Evolutionary conservation across 208 protist species (phyloP).

Genomic region (Trypanosomatidae sp.): DNA sequence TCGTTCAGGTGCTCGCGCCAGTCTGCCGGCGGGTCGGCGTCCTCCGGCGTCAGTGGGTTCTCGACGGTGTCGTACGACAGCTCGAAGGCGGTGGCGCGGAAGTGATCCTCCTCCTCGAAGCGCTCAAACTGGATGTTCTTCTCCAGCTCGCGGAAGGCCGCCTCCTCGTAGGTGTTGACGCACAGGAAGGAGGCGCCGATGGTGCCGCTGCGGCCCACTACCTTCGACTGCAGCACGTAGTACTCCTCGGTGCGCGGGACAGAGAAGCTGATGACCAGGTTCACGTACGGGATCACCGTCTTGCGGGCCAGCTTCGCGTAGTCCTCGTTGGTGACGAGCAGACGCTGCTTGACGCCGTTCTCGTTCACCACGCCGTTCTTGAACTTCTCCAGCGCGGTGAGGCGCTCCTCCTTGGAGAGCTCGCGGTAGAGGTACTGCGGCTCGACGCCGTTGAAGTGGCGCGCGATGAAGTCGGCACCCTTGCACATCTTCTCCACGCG

Average conservation of each 20-base stretch:
- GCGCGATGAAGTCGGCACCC: slow-evolving; percentile 43
- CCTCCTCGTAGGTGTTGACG: slow-evolving; percentile 54
- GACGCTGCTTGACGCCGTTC: slow-evolving; percentile 79
- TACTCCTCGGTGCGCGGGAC: slow-evolving; percentile 83
- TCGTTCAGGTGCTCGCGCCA: slow-evolving; percentile 76
- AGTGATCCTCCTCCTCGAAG: slow-evolving; percentile 66
- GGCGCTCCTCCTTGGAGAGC: slow-evolving; percentile 76
- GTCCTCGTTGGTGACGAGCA: slow-evolving; percentile 90
- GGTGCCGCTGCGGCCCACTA: slow-evolving; percentile 76
- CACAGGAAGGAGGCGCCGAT: slow-evolving; percentile 83
- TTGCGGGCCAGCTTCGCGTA: slow-evolving; percentile 91
- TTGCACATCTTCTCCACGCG: slow-evolving; percentile 84
- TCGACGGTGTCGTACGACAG: slow-evolving; percentile 80
- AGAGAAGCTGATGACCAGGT: slow-evolving; percentile 90
- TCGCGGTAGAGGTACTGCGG: slow-evolving; percentile 80
- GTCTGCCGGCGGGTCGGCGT: slow-evolving; percentile 80
- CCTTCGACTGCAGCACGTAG: slow-evolving; percentile 84
- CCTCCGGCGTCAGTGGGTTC: slow-evolving; percentile 57
- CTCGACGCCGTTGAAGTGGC: slow-evolving; percentile 77
- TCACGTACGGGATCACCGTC: slow-evolving; percentile 88
- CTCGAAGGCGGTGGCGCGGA: slow-evolving; percentile 60
- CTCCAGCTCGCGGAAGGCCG: slow-evolving; percentile 49
- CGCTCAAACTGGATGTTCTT: slow-evolving; percentile 67
- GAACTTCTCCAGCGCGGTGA: slow-evolving; percentile 76
- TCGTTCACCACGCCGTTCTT: slow-evolving; percentile 84